Base-by-base conservation (phyloP, 176 grass and related monocot genomes). In the Pontederia crassipes region DNA sequence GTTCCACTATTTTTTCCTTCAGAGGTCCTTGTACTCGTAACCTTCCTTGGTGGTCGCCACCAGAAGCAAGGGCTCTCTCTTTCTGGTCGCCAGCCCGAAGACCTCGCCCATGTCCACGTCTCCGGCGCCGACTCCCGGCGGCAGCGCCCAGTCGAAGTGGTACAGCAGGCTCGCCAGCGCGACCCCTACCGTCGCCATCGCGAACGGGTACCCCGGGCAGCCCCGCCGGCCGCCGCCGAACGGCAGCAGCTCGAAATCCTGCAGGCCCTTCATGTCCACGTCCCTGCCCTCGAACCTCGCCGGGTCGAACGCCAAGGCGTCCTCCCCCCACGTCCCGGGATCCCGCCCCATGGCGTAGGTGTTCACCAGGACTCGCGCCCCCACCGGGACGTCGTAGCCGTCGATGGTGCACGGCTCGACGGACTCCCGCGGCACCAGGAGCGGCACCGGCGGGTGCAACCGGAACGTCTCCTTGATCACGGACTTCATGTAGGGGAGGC, bases 401-500 rank as follows among this genome's bases (percentile, higher is more conserved):
- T 79, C 64, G 52, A 87, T 17, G 65, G 2, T 26, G 75, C 75
- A 75, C 12, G 45, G 14, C 0, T 64, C 28, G 61, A 71, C 48
- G 17, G 70, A 81, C 6, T 74, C 32, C 8, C 71, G 78, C 8
- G 83, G 83, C 27, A 77, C 9, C 3, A 85, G 65, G 24, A 68
- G 77, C 0, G 82, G 77, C 0, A 12, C 73, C 3, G 77, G 61
- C 0, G 48, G 46, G 20, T 77, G 73, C 11, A 85, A 54, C 2
- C 74, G 69, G 1, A 81, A 54, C 0, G 69, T 74, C 71, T 86
- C 83, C 48, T 81, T 86, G n/a, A 86, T 62, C 2, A 81, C 70
- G 1, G 74, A 58, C 62, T 66, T 74, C 2, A 81, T 8, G 52
- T 69, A 86, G 14, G 51, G 3, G 11, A 86, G 14, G 0, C 8